Conservation (phyloP, 345 rosid genomes). For the Hirschfeldia incana region DNA sequence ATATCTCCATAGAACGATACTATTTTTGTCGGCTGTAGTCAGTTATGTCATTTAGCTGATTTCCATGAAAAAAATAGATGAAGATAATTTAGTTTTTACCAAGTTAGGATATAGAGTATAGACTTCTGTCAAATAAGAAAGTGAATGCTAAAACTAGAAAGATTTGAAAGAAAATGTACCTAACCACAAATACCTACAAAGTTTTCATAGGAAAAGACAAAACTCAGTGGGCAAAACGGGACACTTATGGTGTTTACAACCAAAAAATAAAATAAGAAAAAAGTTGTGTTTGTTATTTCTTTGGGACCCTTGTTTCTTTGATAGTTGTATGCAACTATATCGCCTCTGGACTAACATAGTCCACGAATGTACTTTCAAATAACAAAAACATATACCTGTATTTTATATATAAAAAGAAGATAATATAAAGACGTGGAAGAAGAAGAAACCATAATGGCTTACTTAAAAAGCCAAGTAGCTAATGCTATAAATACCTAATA, state of each 20-base stretch:
- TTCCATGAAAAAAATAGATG: neutral
- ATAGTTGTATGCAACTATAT: conserved; percentile 37
- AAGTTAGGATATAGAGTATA: neutral
- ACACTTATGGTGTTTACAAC: conserved; percentile 28
- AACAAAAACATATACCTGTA: neutral
- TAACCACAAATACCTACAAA: conserved; percentile 22
- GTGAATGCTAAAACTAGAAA: conserved; percentile 8
- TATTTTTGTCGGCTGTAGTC: neutral
- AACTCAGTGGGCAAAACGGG: conserved; percentile 37
- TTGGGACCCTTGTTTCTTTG: conserved; percentile 23
- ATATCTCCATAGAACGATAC: conserved; percentile 4
- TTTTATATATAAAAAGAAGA: neutral
- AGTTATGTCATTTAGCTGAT: neutral
- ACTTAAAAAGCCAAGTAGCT: neutral
- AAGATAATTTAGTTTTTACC: conserved; percentile 14
- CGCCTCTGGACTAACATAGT: conserved; percentile 32
- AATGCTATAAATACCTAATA: neutral
- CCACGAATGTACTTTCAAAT: conserved; percentile 31
- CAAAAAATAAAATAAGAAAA: neutral
- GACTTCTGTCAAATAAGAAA: neutral
- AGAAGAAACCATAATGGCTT: neutral
- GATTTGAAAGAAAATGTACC: conserved; percentile 23
- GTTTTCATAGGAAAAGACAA: conserved; percentile 28
- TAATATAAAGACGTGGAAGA: conserved; percentile 20
- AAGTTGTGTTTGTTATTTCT: conserved; percentile 29